A percentile compares a stretch with the other conserved stretches of the same genome.
Evolutionary conservation across 805 yeast species (phyloP).

Genomic region (Lipomyces sp.): DNA sequence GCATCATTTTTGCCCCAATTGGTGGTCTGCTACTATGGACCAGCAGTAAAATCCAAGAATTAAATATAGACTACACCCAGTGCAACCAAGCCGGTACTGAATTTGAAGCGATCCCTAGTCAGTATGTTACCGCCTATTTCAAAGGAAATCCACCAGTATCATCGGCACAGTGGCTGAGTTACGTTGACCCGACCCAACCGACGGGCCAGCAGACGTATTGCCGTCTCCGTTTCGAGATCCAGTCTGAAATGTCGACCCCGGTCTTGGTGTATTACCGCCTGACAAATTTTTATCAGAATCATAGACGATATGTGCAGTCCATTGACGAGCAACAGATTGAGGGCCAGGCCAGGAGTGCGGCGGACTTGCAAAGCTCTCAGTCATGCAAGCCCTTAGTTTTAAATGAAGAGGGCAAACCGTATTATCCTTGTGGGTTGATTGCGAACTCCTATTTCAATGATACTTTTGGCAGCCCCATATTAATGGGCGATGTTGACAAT

Average conservation of each 20-base stretch:
- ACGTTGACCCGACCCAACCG: conserved; percentile 20
- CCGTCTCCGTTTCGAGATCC: conserved; percentile 70
- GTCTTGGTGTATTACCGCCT: conserved; percentile 79
- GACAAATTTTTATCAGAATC: conserved; percentile 93
- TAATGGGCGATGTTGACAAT: conserved; percentile 40
- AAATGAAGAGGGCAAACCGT: conserved; percentile 58
- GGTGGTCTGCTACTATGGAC: conserved; percentile 84
- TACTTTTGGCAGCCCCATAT: conserved; percentile 63
- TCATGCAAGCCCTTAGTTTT: conserved; percentile 70
- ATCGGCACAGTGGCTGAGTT: conserved; percentile 39
- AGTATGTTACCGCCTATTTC: conserved; percentile 67
- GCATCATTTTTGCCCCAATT: conserved; percentile 83
- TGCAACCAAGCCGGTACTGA: conserved; percentile 62
- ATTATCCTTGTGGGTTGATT: conserved; percentile 93
- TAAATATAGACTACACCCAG: conserved; percentile 73
- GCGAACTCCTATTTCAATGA: conserved; percentile 91
- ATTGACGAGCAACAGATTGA: conserved; percentile 79
- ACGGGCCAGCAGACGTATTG: conserved; percentile 53
- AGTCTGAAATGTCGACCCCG: conserved; percentile 71
- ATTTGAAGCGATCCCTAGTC: conserved; percentile 61
- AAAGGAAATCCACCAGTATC: conserved; percentile 45
- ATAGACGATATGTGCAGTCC: conserved; percentile 88
- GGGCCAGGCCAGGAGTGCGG: conserved; percentile 68
- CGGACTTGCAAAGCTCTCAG: conserved; percentile 53
- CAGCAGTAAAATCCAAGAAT: conserved; percentile 74